Evolutionary conservation across 768 basidiomycete genomes (phyloP).

Genomic region (Mycena rebaudengoi): DNA sequence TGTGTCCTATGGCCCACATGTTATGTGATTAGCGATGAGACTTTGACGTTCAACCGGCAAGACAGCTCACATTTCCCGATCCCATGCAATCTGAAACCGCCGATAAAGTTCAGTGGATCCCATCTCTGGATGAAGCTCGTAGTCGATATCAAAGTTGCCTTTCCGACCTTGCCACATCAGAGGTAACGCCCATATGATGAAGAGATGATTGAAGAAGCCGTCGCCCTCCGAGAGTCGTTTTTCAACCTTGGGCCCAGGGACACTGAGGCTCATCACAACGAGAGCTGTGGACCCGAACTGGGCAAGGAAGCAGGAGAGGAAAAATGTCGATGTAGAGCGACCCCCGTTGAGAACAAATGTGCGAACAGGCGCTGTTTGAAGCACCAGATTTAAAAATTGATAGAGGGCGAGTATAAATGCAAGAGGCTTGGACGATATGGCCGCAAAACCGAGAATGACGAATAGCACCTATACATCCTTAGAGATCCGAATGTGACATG

Average conservation of each 20-base stretch:
- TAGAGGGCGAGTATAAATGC: conserved; percentile 18
- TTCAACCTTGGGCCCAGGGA: neutral
- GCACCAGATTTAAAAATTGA: conserved; percentile 14
- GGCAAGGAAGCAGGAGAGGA: conserved; percentile 7
- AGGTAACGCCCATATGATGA: conserved; percentile 21
- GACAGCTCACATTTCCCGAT: conserved; percentile 10
- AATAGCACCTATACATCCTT: neutral
- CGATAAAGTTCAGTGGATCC: conserved; percentile 15
- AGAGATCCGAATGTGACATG: neutral
- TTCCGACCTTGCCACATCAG: conserved; percentile 21
- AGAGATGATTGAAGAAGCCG: conserved; percentile 20
- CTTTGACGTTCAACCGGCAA: neutral
- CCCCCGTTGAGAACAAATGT: conserved; percentile 10
- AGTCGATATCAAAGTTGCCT: neutral
- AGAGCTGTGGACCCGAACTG: conserved; percentile 4
- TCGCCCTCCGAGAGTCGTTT: conserved; percentile 3
- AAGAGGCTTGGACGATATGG: neutral
- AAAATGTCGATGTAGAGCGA: conserved; percentile 8
- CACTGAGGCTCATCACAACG: conserved; percentile 14
- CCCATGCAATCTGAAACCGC: conserved; percentile 20
- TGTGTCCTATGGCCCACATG: neutral
- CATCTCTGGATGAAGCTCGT: conserved; percentile 18
- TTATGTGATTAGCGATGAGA: neutral
- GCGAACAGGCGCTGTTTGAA: conserved; percentile 17
- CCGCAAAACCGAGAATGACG: neutral